A percentile compares a stretch with the other conserved stretches of the same genome.
These are phyloP conservation scores for Sordaria brevicollis DNA, from an alignment of 495 filamentous ascomycete species.

Conservation along the genomic window DNA sequence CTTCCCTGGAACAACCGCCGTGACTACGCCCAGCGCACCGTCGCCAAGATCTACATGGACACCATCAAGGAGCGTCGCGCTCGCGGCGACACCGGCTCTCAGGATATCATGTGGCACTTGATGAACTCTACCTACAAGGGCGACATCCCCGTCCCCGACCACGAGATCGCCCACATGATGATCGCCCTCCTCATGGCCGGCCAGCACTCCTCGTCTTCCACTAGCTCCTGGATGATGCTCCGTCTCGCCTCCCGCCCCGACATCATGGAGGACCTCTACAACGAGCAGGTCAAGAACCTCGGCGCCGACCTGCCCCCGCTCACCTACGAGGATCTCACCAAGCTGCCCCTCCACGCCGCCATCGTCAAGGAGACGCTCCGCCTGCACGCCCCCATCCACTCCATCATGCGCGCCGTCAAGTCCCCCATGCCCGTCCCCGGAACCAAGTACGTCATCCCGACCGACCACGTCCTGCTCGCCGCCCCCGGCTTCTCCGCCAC, in stretches of 20 bases:
- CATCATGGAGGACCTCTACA: conserved; percentile 63
- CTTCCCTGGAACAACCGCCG: conserved; percentile 73
- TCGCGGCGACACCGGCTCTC: conserved; percentile 32
- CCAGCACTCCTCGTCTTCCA: conserved; percentile 78
- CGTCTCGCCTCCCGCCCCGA: conserved; percentile 64
- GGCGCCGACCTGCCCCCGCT: conserved; percentile 55
- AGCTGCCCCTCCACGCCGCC: conserved; percentile 57
- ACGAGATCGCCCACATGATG: conserved; percentile 85
- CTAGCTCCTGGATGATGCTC: conserved; percentile 71
- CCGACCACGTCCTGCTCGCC: conserved; percentile 64
- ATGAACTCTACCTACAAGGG: conserved; percentile 74
- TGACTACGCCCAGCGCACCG: conserved; percentile 62
- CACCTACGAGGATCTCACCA: conserved; percentile 54
- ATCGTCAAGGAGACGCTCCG: conserved; percentile 75
- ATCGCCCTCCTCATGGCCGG: conserved; percentile 85
- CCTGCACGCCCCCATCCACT: conserved; percentile 72
- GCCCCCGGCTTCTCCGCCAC: conserved; percentile 69
- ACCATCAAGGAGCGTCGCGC: conserved; percentile 59
- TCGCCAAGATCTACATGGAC: conserved; percentile 68
- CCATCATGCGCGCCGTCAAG: conserved; percentile 78
- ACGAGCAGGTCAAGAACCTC: conserved; percentile 57
- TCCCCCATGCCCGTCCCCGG: conserved; percentile 66
- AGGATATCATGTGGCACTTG: conserved; percentile 77
- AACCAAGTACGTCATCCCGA: conserved; percentile 69
- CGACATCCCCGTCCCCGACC: conserved; percentile 58